These are phyloP conservation scores for Rutstroemia sp. DNA, from an alignment of 2,329 filamentous ascomycete species.

Conservation along the genomic window DNA sequence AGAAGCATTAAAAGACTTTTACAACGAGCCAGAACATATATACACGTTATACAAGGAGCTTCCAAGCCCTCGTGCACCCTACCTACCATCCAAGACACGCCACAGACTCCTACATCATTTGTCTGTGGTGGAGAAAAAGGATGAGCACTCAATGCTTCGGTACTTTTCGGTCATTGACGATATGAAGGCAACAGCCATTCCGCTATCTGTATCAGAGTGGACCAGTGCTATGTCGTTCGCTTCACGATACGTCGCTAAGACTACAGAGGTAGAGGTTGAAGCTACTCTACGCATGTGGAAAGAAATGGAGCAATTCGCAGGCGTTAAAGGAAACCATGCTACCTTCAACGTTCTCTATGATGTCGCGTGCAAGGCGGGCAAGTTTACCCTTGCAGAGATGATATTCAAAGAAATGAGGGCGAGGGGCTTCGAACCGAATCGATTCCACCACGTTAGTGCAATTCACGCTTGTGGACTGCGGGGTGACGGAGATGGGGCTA, in stretches of 20 bases:
- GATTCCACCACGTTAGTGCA: conserved; percentile 73
- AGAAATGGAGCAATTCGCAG: conserved; percentile 74
- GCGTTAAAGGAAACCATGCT: conserved; percentile 60
- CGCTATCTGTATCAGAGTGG: conserved; percentile 66
- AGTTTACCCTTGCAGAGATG: conserved; percentile 77
- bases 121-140: conserved; percentile 26
- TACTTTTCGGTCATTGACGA: conserved; percentile 83
- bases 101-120: conserved; percentile 28
- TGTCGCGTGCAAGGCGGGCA: conserved; percentile 75
- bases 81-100: conserved; percentile 23
- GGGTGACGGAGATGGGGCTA: conserved; percentile 64
- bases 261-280: conserved; percentile 54
- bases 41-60: conserved; percentile 31
- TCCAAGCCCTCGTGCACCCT: conserved; percentile 28
- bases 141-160: conserved; percentile 58
- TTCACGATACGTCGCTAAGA: conserved; percentile 57
- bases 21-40: conserved; percentile 23
- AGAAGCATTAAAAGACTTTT: conserved; percentile 15
- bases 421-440: conserved; percentile 62
- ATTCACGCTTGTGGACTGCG: conserved; percentile 79
- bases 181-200: conserved; percentile 65
- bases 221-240: conserved; percentile 77
- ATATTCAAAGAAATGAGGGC: conserved; percentile 73
- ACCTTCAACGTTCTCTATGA: conserved; percentile 94
- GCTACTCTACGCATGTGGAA: conserved; percentile 73